Base-by-base conservation (phyloP, 2,329 filamentous ascomycete species). In the Alternaria brassicae region DNA sequence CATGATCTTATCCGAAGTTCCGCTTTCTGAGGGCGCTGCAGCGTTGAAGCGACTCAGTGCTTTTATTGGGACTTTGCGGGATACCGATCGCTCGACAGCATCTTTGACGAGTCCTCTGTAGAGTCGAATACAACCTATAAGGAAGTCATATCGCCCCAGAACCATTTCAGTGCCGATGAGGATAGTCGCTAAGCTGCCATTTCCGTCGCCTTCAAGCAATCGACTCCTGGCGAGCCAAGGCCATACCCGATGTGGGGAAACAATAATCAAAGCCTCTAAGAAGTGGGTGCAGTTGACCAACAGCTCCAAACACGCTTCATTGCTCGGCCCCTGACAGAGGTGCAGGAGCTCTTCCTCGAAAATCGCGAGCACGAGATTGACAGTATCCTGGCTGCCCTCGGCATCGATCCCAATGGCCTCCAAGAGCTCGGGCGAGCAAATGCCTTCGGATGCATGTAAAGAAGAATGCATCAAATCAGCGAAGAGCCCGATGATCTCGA, bases 201-300 rank as follows among this genome's bases (percentile, higher is more conserved):
- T 89, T 9, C 91, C 89, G 66, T 92, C 89, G 6, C 88, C 86
- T 67, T 91, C 90, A 44, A 99, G 83, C 17, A 99, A 81, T 62
- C 89, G 88, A 75, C 92, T 96, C 57, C 92, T 88, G 3, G 89
- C 88, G 69, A 99, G 85, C 74, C 94, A 91, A 3, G 94, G 93
- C 93, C 95, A 98, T 6, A 97, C 88, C 60, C 93, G 85, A 56
- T 90, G 91, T 0, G 95, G 94, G 51, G 90, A 87, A n/a, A 90
- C 68, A 9, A 85, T 83, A 25, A 95, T 78, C 17, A 96, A 81
- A 3, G 89, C 87, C 66, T 90, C 86, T 36, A 96, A 81, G 70
- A 98, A 97, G 53, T 92, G 89, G 21, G 93, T 79, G 73, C 92
- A 96, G 23, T 91, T 87, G 47, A 93, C 84, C 2, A 89, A 83